Evolutionary conservation across 139 green algal species (phyloP).

Genomic region (Chlorella ohadii): DNA sequence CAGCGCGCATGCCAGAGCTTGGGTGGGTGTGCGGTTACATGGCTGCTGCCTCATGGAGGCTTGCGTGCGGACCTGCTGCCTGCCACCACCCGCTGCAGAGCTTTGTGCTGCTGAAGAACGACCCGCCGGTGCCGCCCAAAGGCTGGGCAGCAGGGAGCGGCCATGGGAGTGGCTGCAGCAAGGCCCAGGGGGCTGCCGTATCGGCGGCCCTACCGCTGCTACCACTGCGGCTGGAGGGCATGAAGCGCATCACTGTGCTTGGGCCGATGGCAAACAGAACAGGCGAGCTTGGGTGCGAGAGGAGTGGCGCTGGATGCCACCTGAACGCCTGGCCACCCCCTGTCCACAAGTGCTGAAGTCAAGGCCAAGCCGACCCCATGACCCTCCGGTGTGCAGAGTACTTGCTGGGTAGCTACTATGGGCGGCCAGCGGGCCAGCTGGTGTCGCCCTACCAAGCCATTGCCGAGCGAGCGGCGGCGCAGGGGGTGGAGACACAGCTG

Average conservation of each 20-base stretch:
- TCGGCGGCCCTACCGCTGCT: not conserved
- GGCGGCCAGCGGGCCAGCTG: constrained; percentile 17
- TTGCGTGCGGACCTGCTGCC: no score
- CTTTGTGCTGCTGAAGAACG: constrained; percentile 51
- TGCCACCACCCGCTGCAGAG: not conserved
- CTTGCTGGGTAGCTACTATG: constrained; percentile 52
- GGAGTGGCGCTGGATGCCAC: no score
- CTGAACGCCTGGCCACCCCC: no score
- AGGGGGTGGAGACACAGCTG: not conserved
- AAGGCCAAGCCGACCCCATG: no score
- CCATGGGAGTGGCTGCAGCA: not conserved
- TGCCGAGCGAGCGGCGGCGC: not conserved
- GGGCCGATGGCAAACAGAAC: constrained; percentile 19
- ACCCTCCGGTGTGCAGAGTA: constrained; percentile 2
- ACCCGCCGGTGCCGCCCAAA: not conserved
- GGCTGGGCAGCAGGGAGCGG: not conserved
- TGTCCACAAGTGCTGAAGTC: no score
- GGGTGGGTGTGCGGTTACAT: no score
- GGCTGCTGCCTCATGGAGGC: no score
- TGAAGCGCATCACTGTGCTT: constrained; percentile 31
- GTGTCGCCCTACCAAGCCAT: constrained; percentile 37
- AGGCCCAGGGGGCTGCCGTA: no score
- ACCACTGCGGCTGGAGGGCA: not conserved
- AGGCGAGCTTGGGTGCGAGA: not conserved
- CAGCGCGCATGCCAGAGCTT: no score